Percentiles rank a stretch among this genome's conserved stretches.
Evolutionary conservation across 1,284 basidiomycete genomes (phyloP).

Genomic region (Coniophora puteana): DNA sequence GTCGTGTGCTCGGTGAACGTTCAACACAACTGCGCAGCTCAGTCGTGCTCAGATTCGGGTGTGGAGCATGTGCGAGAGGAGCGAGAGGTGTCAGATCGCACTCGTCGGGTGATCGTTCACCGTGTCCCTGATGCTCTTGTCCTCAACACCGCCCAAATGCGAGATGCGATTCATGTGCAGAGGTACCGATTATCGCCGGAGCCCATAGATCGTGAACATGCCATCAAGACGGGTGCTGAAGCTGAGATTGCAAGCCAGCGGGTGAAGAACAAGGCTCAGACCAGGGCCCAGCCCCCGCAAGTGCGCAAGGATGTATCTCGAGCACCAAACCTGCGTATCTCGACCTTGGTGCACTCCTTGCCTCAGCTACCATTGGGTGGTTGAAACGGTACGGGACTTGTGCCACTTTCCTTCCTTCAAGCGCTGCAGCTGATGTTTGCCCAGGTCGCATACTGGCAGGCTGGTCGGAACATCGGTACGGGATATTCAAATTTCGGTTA

Average conservation of each 20-base stretch:
- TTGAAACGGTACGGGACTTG: no score
- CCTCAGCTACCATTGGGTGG: no score
- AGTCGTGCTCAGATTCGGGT: slow-evolving; percentile 6
- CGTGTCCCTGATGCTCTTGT: slow-evolving; percentile 8
- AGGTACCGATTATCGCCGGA: slow-evolving; percentile 3
- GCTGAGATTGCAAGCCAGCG: not conserved
- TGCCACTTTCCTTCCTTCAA: no score
- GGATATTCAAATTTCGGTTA: no score
- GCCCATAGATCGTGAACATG: not conserved
- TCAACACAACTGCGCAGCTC: slow-evolving; percentile 7
- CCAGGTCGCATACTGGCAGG: no score
- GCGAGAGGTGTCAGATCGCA: slow-evolving; percentile 10
- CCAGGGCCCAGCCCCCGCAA: no score
- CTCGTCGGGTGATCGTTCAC: slow-evolving; percentile 7
- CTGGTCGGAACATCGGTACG: no score
- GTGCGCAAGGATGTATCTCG: no score
- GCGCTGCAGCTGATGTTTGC: no score
- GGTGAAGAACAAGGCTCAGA: no score
- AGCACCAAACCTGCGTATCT: no score
- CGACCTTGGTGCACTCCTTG: no score
- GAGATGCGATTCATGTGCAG: slow-evolving; percentile 11
- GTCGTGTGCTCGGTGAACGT: slow-evolving; percentile 14
- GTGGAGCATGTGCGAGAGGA: slow-evolving; percentile 5
- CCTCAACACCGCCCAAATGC: slow-evolving; percentile 17
- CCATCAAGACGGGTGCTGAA: not conserved